Base-by-base conservation (phyloP, 1,284 basidiomycete species). In the Fomitopsis pinicola region DNA sequence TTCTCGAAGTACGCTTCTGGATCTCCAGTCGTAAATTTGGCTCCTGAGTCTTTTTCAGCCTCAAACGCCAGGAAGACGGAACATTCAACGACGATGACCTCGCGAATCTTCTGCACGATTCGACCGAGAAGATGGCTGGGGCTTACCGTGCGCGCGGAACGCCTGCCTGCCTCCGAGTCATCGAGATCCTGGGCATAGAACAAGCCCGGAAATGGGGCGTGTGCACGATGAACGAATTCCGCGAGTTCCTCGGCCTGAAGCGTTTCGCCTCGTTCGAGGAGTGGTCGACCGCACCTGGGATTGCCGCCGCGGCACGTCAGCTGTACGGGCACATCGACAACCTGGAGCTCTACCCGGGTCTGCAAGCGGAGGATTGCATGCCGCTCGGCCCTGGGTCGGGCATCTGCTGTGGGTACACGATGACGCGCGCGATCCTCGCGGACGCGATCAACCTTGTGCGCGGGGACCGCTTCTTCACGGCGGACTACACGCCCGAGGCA, bases 361-460 rank as follows among this genome's bases (percentile, higher is more conserved):
- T 91, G 60, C 86, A 90, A 75, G 88, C 90, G 4, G 91, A 94
- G 71, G 81, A 93, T 71, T 70, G 87, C 14, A 94, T 94, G 70
- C 70, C 74, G 17, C 83, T 86, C 19, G 82, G 83, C 44, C 82
- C 86, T 9, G 91, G 91, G n/a, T 88, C 90, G 8, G 94, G 93
- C 14, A 71, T 93, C 3, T 92, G 91, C 72, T 91, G 91, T n/a
- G 92, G 92, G 26, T 94, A 88, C 77, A 94, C 93, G 7, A 91
- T 94, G 68, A 91, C 90, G 7, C 82, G 94, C 38, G 89, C 91
- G 19, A 95, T 95, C 66, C 78, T 95, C n/a, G 82, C 88, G 15
- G 93, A 95, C 70, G 94, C 94, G 5, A 87, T 94, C 44, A 84
- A 82, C 57, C 78, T 94, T 76, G 89, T 78, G 19, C 70, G 74